These are phyloP conservation scores for Knoxdaviesia proteae DNA, from an alignment of 2,329 filamentous ascomycete genomes.

Conservation along the genomic window DNA sequence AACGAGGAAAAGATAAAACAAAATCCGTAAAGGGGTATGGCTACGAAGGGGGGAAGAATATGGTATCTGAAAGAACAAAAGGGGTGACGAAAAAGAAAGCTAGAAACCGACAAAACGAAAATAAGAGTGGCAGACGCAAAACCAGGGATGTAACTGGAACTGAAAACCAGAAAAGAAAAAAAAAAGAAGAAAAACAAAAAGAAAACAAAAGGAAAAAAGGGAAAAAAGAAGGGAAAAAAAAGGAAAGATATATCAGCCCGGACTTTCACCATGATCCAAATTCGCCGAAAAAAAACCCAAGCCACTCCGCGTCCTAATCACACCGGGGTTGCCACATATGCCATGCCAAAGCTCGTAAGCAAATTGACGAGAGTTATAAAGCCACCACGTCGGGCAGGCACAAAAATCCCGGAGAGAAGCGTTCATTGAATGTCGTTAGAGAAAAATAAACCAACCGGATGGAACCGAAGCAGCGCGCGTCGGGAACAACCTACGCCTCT, in stretches of 20 bases:
- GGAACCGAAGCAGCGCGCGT: background rate
- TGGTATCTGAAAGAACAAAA: background rate
- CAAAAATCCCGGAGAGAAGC: background rate
- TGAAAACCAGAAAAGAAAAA: background rate
- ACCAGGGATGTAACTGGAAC: background rate
- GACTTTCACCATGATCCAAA: background rate
- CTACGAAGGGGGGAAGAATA: no score
- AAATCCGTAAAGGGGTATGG: background rate
- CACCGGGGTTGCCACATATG: background rate
- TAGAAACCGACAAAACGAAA: background rate
- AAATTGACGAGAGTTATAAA: background rate
- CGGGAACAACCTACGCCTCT: slow-evolving; percentile 21
- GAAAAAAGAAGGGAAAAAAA: slow-evolving; percentile 1
- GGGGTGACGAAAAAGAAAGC: background rate
- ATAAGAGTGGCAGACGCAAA: background rate
- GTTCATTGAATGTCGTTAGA: slow-evolving; percentile 2
- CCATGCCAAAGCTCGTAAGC: slow-evolving; percentile 1
- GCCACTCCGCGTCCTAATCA: no score
- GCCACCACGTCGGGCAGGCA: background rate
- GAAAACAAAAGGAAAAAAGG: slow-evolving; percentile 1
- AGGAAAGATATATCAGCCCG: background rate
- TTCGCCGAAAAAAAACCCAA: slow-evolving; percentile 2
- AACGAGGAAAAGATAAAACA: background rate
- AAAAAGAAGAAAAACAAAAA: background rate
- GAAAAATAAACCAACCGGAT: slow-evolving; percentile 2